These are phyloP conservation scores for Sesbania bispinosa DNA, from an alignment of 306 rosid species.

Conservation along the genomic window DNA sequence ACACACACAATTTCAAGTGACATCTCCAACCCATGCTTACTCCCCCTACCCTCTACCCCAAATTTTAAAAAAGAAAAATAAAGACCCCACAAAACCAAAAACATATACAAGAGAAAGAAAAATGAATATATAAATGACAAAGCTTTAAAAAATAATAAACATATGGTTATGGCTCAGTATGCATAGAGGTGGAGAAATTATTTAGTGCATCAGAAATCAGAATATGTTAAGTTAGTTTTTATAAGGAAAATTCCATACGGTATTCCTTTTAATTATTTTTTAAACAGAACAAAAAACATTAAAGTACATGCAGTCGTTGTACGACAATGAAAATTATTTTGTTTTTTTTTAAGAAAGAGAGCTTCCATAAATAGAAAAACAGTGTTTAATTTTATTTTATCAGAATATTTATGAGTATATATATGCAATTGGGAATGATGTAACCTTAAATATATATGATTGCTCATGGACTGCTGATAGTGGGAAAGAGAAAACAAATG, in stretches of 20 bases:
- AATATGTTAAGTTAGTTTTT: not conserved
- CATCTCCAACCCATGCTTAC: conserved; percentile 35
- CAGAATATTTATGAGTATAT: not conserved
- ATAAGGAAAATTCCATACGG: not conserved
- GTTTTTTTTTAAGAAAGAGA: not conserved
- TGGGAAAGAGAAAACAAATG: not conserved
- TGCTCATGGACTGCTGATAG: not conserved
- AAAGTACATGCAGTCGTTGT: not conserved
- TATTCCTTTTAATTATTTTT: not conserved
- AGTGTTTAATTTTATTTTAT: not conserved
- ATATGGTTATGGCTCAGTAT: not conserved
- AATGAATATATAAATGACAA: not conserved
- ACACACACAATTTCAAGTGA: conserved; percentile 37
- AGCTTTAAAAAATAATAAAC: not conserved
- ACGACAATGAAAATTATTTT: not conserved
- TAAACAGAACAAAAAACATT: not conserved
- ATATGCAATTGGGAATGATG: not conserved
- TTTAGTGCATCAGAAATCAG: not conserved
- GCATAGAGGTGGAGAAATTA: not conserved
- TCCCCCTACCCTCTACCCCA: conserved; percentile 26
- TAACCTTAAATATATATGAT: not conserved
- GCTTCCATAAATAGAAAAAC: not conserved
- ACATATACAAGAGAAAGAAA: not conserved
- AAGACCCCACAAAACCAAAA: conserved; percentile 17
- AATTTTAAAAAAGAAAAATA: not conserved